Evolutionary conservation across 495 filamentous ascomycete species (phyloP), one percentile per base, ranked within the genome.

Genomic region (Tricharina praecox): DNA sequence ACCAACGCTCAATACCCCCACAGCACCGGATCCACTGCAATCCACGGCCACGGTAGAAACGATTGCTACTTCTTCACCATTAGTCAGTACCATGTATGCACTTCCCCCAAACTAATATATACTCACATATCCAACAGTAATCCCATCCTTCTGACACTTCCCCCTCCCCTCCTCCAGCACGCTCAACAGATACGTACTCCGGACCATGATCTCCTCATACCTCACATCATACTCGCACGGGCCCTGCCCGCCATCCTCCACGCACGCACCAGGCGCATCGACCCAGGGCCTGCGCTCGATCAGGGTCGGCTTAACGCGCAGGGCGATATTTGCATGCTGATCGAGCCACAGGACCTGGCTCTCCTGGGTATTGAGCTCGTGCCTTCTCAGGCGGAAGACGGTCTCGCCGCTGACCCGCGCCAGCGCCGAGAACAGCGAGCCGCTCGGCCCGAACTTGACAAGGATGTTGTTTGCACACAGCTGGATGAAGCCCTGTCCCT

Each of bases 161-260:
- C 43, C 38, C 18, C 24, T 16, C 19, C 8, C 21, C 42, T 24
- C 39, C 33, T 58, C 55, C 3, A 53, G 16, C 8, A 42, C 35
- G 37, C 21, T 43, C 33, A 48, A 41, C 21, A 58, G 41, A 38
- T 47, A 38, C 23, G 45, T 50, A 13, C 43, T 58, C 32, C 55
- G 45, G 2, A 58, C 42, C 1, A 49, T 23, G 23, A 58, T 20
- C 21, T 57, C 55, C 25, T 56, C 53, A 35, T 50, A 53, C 32
- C 23, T 35, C 3, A 53, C 50, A 24, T 47, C 19, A 50, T 53
- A 58, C 3, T 28, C 24, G 23, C 32, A 40, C 20, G 37, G 40
- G 23, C 36, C n/a, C 24, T 56, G 50, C 4, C 10, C 46, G 1
- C 46, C 50, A 9, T 38, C 28, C 28, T 49, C 44, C 25, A 36